Base-by-base conservation (phyloP, 1,284 basidiomycete genomes). In the Fomitopsis palustris region DNA sequence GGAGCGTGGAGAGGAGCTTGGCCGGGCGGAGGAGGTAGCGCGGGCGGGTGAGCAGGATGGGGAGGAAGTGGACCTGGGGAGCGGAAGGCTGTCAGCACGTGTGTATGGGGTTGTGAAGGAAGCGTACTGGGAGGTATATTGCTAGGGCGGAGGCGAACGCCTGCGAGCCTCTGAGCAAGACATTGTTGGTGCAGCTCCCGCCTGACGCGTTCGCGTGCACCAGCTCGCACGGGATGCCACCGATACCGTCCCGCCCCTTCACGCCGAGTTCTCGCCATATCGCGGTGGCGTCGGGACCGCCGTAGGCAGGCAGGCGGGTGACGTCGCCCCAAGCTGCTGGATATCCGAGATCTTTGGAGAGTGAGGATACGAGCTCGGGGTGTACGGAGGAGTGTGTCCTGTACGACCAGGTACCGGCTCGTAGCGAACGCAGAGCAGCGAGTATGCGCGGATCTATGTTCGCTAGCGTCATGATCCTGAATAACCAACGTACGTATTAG, bases 221-320 rank as follows among this genome's bases (percentile, higher is more conserved):
- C 2, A 90, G 65, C 65, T 90, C 85, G 65, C 89, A 92, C 2
- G 90, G 90, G 9, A 92, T 64, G 1, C 89, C 89, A 4, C 87
- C 90, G 3, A 87, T 66, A 10, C 81, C 79, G 4, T 67, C 47
- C 55, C 89, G 71, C 25, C 75, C 79, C 3, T 65, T 68, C 1
- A 90, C 78, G 1, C 81, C 81, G 8, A 92, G 66, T 12, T 62
- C 61, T 54, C 79, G 76, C 89, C 88, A 92, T 2, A 68, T 67
- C 3, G 70, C 68, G 59, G 78, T 74, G 2, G 87, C 85, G 2
- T 66, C 21, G 16, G 70, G 55, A 7, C 86, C 85, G 2, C 88
- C 88, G 62, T 78, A 81, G 0, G 84, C 80, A 23, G 89, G 88
- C 12, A 92, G 69, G 8, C 74, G 59, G 2, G 62, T 60, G 5